Evolutionary conservation across 768 basidiomycete species (phyloP).

Genomic region (Collybiopsis luxurians): DNA sequence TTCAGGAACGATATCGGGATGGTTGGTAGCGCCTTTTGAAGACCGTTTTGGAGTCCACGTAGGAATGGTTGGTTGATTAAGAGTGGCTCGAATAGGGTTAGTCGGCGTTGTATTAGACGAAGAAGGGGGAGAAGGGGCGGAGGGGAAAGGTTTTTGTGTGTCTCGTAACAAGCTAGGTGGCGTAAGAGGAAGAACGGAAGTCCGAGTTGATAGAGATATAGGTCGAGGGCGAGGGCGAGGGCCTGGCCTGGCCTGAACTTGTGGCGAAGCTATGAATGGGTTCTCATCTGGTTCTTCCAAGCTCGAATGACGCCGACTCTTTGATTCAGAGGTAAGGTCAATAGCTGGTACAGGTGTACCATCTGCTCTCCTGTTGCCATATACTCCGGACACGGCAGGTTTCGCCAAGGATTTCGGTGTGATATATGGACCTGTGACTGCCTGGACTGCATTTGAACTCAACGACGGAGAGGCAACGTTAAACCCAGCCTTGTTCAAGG

Average conservation of each 20-base stretch:
- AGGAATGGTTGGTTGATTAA: background rate
- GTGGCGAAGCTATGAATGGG: background rate
- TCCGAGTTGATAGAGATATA: background rate
- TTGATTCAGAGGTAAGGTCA: background rate
- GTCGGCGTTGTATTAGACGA: background rate
- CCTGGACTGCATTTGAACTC: background rate
- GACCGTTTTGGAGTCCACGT: background rate
- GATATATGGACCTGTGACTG: background rate
- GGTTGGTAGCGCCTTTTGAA: background rate
- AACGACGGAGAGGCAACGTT: background rate
- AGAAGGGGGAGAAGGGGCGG: background rate
- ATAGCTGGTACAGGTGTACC: background rate
- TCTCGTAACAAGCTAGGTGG: background rate
- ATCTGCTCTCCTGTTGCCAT: background rate
- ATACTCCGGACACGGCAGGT: background rate
- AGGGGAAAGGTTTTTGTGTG: background rate
- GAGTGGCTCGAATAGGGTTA: background rate
- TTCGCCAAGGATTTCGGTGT: conserved; percentile 5
- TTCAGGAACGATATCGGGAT: background rate
- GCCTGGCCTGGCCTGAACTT: background rate
- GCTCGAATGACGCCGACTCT: background rate
- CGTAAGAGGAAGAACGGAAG: background rate
- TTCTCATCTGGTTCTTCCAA: background rate
- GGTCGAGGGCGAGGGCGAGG: background rate
- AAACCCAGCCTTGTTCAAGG: conserved; percentile 2